These are phyloP conservation scores for Penicillium manginii DNA, from an alignment of 495 filamentous ascomycete species.

Conservation along the genomic window DNA sequence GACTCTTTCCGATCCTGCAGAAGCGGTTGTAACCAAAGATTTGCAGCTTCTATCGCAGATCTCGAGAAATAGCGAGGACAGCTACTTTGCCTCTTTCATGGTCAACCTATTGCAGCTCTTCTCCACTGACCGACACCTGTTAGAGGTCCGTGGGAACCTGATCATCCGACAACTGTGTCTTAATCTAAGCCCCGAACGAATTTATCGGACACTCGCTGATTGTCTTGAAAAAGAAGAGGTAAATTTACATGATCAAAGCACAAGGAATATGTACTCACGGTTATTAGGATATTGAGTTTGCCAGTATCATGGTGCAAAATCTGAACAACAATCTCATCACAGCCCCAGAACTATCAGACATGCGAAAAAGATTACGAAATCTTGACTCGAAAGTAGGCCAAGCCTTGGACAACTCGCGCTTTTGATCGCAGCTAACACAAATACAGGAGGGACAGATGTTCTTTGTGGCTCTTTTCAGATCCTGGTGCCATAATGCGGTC, in stretches of 20 bases:
- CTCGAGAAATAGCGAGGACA: conserved; percentile 92
- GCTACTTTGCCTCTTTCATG: conserved; percentile 98
- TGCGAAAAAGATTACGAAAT: conserved; percentile 88
- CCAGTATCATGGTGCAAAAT: conserved; percentile 99
- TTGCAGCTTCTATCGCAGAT: conserved; percentile 95
- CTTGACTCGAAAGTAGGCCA: conserved; percentile 74
- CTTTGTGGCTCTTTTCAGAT: conserved; percentile 91
- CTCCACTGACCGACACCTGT: conserved; percentile 84
- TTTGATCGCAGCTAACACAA: conserved; percentile 16
- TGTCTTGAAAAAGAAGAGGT: conserved; percentile 96
- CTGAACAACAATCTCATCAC: conserved; percentile 99
- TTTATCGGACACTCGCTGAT: conserved; percentile 94
- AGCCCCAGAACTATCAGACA: conserved; percentile 87
- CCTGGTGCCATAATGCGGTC: conserved; percentile 99
- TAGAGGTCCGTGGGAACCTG: conserved; percentile 92
- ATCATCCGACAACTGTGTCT: conserved; percentile 96
- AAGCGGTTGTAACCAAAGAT: conserved; percentile 94
- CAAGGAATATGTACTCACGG: conserved; percentile 6
- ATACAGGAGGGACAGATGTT: conserved; percentile 86
- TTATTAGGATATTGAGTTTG: conserved; percentile 84
- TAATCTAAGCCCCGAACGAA: conserved; percentile 89
- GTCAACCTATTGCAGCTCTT: conserved; percentile 94
- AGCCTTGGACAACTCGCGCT: background rate
- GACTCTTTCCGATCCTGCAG: conserved; percentile 92
- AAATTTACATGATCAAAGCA: conserved; percentile 10